Base-by-base conservation (phyloP, 2,329 filamentous ascomycete genomes). In the Leptosphaerulina australis region DNA sequence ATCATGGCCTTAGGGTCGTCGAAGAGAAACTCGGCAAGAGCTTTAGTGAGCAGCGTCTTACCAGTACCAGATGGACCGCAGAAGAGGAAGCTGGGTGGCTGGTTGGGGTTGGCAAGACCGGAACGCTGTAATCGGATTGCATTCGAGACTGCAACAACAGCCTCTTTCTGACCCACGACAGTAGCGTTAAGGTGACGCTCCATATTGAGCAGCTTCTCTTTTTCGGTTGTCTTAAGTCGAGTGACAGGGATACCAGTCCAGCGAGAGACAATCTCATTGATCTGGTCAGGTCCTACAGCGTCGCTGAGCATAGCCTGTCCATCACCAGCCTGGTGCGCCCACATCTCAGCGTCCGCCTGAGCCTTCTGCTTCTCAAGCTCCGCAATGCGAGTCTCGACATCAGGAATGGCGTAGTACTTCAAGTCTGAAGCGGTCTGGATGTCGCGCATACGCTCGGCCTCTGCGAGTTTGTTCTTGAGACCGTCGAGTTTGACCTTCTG, bases 241-340 rank as follows among this genome's bases (percentile, higher is more conserved):
- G 91, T 97, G 51, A 99, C 91, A 1, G 94, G 94, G 63, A 99
- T 99, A 58, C 94, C 94, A n/a, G 94, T 99, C 90, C 92, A 97
- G 54, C 91, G 87, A 45, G 89, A 88, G 44, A 99, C 94, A 55
- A 99, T 99, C 70, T 97, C 93, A 72, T 99, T 97, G 81, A 99
- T 99, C 74, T 99, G 92, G 59, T 99, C 94, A 9, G 92, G 91
- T 5, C 94, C 94, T 59, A 99, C 94, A 36, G 94, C 84, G 70
- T 99, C 94, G 3, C 92, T 95, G 45, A 97, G 83, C 72, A 97
- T 87, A 18, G 90, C 70, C 48, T 83, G 84, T 44, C 86, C 76
- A 8, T 59, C 60, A 22, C 58, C 84, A 26, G 88, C 89, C 21
- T 78, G 74, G 22, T 77, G 76, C 31, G 75, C 74, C 43, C 76